Conservation (phyloP, 257 asterid species). For the Solanum ossicruentum region DNA sequence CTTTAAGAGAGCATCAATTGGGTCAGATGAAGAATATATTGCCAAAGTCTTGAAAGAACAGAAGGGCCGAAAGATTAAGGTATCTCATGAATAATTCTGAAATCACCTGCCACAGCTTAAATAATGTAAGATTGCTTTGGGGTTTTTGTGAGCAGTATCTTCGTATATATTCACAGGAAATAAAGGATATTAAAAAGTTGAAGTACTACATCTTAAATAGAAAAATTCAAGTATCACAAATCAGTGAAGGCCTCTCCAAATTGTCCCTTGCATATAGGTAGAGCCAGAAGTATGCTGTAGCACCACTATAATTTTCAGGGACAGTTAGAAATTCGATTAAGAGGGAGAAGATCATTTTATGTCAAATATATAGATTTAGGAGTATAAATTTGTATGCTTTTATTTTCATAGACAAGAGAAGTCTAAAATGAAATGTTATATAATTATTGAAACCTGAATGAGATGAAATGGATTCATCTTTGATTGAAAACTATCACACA, state of each 20-base stretch:
- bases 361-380: neutral
- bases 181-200: neutral
- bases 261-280: neutral
- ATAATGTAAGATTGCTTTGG: neutral
- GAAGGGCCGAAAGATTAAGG: conserved; percentile 69
- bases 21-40: conserved; percentile 34
- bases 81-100: conserved; percentile 11
- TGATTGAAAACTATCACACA: neutral
- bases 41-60: conserved; percentile 41
- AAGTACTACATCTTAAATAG: neutral
- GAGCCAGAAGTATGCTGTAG: neutral
- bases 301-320: neutral
- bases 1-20: conserved; percentile 63
- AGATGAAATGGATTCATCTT: neutral
- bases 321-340: neutral
- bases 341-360: neutral
- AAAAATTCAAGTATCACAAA: neutral
- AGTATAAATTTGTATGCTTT: neutral
- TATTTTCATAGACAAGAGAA: neutral
- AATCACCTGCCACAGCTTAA: neutral
- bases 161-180: neutral
- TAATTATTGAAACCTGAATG: neutral
- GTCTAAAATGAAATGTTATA: neutral
- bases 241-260: neutral
- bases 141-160: neutral